Evolutionary conservation across 2,329 filamentous ascomycete genomes (phyloP), one percentile per base, ranked within the genome.

Genomic region (Penicillium sp.): DNA sequence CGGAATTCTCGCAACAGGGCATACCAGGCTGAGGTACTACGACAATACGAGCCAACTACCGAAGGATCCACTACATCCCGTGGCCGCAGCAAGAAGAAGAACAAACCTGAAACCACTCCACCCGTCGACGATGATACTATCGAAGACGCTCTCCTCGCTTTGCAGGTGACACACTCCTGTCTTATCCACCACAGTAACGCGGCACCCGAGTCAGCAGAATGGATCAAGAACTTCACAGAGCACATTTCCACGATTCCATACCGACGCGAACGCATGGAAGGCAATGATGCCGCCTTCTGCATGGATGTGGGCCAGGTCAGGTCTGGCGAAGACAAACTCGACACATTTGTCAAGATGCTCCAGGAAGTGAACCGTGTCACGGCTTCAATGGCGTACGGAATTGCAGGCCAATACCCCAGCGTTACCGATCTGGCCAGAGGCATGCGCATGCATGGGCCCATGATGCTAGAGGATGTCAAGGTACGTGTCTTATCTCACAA

Each of bases 251-350:
- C 84, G 1, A 82, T 87, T 20, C 88, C 87, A 0, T 91, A 91
- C 67, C 81, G 81, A 12, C 66, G 62, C 6, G 70, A 76, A 47
- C 66, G 70, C 28, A 72, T 74, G 46, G 75, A 78, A 1, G 63
- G 73, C 2, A 82, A 74, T 13, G 68, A 74, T 57, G 66, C 72
- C 3, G 69, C 80, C 0, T 92, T 92, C 66, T 91, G 87, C 69
- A 90, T 91, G 85, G 87, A 89, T 46, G 75, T 76, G 0, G 88
- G 88, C 0, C 88, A 92, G 68, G 85, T 92, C 37, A 82, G 81
- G 47, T 81, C 83, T 0, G 88, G 88, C 25, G 80, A 86, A 25
- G 79, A 81, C 38, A 71, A 78, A 1, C 66, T 72, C 6, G 87
- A 91, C 59, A 88, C 83, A 0, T 92, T 86, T 55, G 73, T 82